phyloP scores from a whole-genome alignment of 2,329 filamentous ascomycete genomes.

The Elsinoe batatas region DNA sequence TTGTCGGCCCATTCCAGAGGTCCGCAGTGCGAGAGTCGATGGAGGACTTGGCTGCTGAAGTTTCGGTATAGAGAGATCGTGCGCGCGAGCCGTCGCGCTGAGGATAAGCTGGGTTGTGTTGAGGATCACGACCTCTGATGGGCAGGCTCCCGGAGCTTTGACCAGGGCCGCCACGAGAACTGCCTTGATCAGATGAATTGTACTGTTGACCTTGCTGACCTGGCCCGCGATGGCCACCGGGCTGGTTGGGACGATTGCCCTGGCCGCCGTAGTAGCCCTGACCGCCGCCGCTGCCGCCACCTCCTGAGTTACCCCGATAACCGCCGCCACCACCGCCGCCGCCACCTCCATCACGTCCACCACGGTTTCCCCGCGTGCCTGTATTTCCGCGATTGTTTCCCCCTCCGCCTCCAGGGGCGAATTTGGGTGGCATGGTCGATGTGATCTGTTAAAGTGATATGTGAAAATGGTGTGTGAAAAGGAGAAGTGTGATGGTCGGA shows the following conservation, averaged over 20 bases:
- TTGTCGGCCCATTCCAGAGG: no score
- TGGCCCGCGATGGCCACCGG: not conserved
- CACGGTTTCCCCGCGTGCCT: not conserved
- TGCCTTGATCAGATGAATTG: not conserved
- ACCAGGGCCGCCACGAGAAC: not conserved
- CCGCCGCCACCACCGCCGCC: not conserved
- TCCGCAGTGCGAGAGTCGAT: no score
- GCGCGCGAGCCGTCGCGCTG: constrained; percentile 4
- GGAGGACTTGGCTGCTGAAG: not conserved
- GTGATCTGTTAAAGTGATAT: not conserved
- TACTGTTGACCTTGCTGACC: no score
- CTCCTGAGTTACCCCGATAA: not conserved
- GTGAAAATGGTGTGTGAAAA: not conserved
- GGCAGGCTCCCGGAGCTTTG: no score
- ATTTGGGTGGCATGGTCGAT: not conserved
- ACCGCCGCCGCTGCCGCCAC: not conserved
- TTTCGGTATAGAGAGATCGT: not conserved
- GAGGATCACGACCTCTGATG: no score
- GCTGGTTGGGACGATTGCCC: not conserved
- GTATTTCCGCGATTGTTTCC: not conserved
- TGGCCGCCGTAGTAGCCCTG: not conserved
- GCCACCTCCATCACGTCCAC: not conserved
- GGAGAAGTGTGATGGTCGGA: not conserved
- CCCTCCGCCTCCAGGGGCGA: not conserved
- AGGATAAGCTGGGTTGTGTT: not conserved